Evolutionary conservation across 139 green algal species (phyloP).

Genomic region (Closterium sp.): DNA sequence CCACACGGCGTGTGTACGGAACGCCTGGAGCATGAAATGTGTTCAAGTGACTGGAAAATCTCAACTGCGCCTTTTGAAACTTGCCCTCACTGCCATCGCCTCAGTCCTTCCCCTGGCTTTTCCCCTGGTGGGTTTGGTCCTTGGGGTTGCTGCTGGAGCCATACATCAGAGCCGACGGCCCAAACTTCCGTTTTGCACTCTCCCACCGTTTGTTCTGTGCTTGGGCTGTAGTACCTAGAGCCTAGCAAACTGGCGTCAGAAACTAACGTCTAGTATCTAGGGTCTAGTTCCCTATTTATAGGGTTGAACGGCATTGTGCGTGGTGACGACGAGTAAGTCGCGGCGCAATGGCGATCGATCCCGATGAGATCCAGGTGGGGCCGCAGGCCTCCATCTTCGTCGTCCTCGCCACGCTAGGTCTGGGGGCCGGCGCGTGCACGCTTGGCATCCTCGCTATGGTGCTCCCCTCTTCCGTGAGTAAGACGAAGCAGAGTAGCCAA

Average conservation of each 20-base stretch:
- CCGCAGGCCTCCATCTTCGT: constrained; percentile 19
- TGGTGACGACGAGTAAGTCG: background rate
- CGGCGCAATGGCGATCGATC: constrained; percentile 1
- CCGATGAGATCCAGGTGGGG: constrained; percentile 11
- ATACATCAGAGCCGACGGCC: background rate
- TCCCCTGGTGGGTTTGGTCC: too few species aligned
- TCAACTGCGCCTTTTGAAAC: too few species aligned
- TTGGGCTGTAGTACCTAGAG: background rate
- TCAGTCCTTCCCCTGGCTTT: too few species aligned
- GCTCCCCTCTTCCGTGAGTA: background rate
- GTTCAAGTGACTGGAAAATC: too few species aligned
- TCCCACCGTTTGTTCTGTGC: background rate
- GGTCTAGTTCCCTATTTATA: background rate
- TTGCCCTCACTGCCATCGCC: too few species aligned
- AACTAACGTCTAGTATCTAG: background rate
- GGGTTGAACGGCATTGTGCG: background rate
- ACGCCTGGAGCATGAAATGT: too few species aligned
- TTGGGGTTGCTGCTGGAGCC: background rate
- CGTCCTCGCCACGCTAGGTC: background rate
- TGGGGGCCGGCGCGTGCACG: background rate
- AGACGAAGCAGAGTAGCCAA: background rate
- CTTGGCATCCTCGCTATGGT: background rate
- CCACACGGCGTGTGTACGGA: too few species aligned
- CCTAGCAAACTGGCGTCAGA: too few species aligned
- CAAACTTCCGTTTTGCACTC: background rate